Percentiles rank a stretch among this genome's conserved stretches.
Conservation (phyloP, 1,139 yeast genomes). For the Meyerozyma sp. region DNA sequence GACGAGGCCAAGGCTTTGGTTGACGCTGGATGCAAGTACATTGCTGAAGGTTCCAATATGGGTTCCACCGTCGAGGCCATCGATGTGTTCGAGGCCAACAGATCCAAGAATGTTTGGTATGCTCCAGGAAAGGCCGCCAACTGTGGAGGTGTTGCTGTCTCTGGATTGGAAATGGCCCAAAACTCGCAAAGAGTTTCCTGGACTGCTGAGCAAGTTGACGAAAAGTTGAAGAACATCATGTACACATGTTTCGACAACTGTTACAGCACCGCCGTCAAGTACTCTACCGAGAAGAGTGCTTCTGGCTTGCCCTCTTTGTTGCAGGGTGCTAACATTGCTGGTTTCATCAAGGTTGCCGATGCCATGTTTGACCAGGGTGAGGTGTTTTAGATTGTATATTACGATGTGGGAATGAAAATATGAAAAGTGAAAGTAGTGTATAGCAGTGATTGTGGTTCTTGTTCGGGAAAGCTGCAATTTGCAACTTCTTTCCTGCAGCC, state of each 20-base stretch:
- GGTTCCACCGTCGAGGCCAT: constrained; percentile 98
- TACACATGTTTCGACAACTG: constrained; percentile 89
- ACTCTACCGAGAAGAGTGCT: constrained; percentile 65
- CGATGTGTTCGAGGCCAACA: constrained; percentile 84
- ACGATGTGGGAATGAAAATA: background rate
- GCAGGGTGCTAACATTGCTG: constrained; percentile 98
- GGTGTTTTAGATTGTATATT: constrained; percentile 39
- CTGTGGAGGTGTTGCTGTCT: constrained; percentile 99
- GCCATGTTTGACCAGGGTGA: constrained; percentile 99
- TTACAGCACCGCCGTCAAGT: constrained; percentile 78
- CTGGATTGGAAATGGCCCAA: constrained; percentile 99
- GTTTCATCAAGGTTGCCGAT: constrained; percentile 96
- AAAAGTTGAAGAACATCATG: constrained; percentile 86
- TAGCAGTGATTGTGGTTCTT: no score
- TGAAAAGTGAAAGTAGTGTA: no score
- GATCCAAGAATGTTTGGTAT: constrained; percentile 81
- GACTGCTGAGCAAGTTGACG: constrained; percentile 87
- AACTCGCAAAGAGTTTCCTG: constrained; percentile 91
- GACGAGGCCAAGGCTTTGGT: constrained; percentile 94
- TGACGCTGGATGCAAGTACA: constrained; percentile 85
- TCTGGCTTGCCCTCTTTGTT: constrained; percentile 77
- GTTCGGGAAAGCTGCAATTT: no score
- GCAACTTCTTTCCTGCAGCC: no score
- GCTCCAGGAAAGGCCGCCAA: constrained; percentile 99
- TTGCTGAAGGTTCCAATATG: constrained; percentile 99